Conservation (phyloP, 148 eudicot genomes). For the Bassia scoparia region DNA sequence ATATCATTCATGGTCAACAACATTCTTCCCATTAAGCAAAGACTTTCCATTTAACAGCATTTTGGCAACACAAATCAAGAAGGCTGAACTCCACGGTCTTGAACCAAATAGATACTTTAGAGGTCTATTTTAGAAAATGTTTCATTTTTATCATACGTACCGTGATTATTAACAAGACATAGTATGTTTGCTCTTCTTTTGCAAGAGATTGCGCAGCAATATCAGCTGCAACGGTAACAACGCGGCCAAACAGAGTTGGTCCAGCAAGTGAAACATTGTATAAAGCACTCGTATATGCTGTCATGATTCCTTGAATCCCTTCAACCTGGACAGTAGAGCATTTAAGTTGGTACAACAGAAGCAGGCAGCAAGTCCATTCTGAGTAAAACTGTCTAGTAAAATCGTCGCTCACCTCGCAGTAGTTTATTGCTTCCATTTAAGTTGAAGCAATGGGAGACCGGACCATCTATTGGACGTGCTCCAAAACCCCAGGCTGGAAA, state of each 20-base stretch:
- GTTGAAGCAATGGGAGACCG: slow-evolving; percentile 97
- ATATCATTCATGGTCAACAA: neutral
- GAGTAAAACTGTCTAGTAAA: neutral
- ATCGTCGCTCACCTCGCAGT: slow-evolving; percentile 63
- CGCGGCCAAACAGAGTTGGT: slow-evolving; percentile 92
- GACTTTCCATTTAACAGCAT: neutral
- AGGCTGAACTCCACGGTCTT: neutral
- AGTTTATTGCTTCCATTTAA: slow-evolving; percentile 88
- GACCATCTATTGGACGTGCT: slow-evolving; percentile 98
- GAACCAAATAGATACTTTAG: neutral
- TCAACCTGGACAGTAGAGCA: slow-evolving; percentile 60
- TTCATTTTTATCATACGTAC: slow-evolving; percentile 38
- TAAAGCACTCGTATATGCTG: slow-evolving; percentile 73
- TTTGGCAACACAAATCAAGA: slow-evolving; percentile 2
- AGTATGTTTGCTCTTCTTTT: slow-evolving; percentile 62
- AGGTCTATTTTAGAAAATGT: neutral
- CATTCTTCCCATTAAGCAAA: neutral
- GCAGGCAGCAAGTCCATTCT: neutral
- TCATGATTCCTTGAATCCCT: slow-evolving; percentile 93
- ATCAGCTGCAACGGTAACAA: slow-evolving; percentile 65
- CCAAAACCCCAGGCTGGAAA: slow-evolving; percentile 99
- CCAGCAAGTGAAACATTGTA: slow-evolving; percentile 94
- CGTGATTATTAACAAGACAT: slow-evolving; percentile 82
- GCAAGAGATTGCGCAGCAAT: slow-evolving; percentile 72
- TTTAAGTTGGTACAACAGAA: slow-evolving; percentile 1